These are phyloP conservation scores for Nannochloropsis granulata DNA, from an alignment of 108 stramenopile genomes.

Conservation along the genomic window DNA sequence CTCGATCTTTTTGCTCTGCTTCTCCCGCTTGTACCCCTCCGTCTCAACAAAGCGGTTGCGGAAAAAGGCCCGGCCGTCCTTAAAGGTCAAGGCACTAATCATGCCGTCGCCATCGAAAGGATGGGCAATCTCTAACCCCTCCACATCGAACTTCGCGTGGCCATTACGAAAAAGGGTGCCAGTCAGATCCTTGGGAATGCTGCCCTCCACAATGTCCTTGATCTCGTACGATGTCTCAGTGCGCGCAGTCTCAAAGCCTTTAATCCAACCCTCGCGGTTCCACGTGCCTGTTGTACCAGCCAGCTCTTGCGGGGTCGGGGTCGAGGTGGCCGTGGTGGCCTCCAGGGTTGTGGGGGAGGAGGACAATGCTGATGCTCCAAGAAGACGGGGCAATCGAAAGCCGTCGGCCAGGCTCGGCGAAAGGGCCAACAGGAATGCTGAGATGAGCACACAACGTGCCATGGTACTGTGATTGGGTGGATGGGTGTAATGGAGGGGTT, in stretches of 20 bases:
- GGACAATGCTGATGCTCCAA: neutral
- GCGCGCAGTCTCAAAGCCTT: neutral
- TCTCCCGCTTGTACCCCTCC: constrained; percentile 31
- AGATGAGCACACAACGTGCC: too few relatives aligned
- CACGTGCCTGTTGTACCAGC: neutral
- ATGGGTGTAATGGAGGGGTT: too few relatives aligned
- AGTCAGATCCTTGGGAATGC: constrained; percentile 18
- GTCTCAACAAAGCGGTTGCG: constrained; percentile 34
- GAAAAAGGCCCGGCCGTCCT: constrained; percentile 24
- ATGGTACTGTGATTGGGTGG: too few relatives aligned
- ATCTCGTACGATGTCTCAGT: neutral
- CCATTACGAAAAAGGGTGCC: constrained; percentile 32
- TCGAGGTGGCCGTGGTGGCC: neutral
- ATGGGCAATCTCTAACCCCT: constrained; percentile 5
- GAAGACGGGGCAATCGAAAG: neutral
- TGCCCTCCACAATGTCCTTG: neutral
- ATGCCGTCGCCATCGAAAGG: constrained; percentile 40
- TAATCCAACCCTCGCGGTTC: neutral
- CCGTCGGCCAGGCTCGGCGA: neutral
- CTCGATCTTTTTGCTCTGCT: constrained; percentile 2
- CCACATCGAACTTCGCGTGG: constrained; percentile 28
- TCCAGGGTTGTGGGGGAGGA: neutral
- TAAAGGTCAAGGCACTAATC: constrained; percentile 32
- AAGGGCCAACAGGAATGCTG: too few relatives aligned
- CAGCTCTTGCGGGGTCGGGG: neutral